Evolutionary conservation across 2,329 filamentous ascomycete genomes (phyloP).

Genomic region (Xylariaceae sp.): DNA sequence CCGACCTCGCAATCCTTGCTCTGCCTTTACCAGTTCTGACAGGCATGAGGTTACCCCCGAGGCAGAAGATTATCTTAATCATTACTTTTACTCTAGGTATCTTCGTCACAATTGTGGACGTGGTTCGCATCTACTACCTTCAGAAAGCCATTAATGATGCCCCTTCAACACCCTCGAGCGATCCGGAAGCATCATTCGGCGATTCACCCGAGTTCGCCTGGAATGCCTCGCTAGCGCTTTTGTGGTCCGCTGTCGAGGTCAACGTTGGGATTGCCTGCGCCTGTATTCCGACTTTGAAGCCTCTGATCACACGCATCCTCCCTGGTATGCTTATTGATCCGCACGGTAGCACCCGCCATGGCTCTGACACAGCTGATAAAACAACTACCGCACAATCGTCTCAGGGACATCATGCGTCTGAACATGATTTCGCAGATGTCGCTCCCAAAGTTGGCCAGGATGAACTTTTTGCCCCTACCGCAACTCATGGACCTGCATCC

Average conservation of each 20-base stretch:
- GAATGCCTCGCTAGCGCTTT: constrained; percentile 84
- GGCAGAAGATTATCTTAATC: constrained; percentile 87
- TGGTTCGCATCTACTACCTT: constrained; percentile 87
- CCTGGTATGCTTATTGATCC: constrained; percentile 63
- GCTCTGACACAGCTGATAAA: constrained; percentile 40
- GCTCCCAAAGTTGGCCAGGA: constrained; percentile 18
- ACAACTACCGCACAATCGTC: constrained; percentile 32
- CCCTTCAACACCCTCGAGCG: constrained; percentile 46
- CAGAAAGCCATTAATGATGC: constrained; percentile 69
- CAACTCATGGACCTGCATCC: constrained; percentile 25
- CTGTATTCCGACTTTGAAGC: constrained; percentile 91
- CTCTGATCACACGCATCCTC: constrained; percentile 73
- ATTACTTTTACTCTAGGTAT: constrained; percentile 86
- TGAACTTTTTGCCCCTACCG: constrained; percentile 22
- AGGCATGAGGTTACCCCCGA: constrained; percentile 80
- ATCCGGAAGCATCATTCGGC: constrained; percentile 56
- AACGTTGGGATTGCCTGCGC: constrained; percentile 89
- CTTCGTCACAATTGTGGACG: constrained; percentile 87
- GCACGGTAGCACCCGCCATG: constrained; percentile 48
- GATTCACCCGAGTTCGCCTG: constrained; percentile 63
- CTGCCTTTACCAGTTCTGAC: constrained; percentile 89
- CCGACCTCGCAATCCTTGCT: constrained; percentile 85
- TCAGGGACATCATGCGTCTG: constrained; percentile 32
- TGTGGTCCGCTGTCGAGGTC: constrained; percentile 95
- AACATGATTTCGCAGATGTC: constrained; percentile 28